phyloP scores from a whole-genome alignment of 768 basidiomycete genomes.

The Rhodocollybia butyracea region DNA sequence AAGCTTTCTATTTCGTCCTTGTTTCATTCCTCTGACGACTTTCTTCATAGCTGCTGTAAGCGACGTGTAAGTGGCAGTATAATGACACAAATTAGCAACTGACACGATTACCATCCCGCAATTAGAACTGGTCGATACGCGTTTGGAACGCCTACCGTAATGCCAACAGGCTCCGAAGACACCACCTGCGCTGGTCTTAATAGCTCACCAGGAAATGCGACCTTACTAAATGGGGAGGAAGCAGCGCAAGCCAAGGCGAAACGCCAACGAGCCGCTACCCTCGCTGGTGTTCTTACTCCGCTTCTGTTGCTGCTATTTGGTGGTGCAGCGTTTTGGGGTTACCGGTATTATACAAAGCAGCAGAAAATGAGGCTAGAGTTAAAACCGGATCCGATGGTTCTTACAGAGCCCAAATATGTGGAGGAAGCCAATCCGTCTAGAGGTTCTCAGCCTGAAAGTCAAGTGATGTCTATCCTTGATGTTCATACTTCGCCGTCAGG shows the following conservation, averaged over 20 bases:
- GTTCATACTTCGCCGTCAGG: background rate
- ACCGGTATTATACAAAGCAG: slow-evolving; percentile 10
- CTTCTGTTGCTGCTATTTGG: slow-evolving; percentile 26
- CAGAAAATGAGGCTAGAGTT: background rate
- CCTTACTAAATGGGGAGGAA: slow-evolving; percentile 12
- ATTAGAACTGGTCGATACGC: slow-evolving; percentile 37
- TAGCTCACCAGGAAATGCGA: slow-evolving; percentile 24
- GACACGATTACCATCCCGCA: background rate
- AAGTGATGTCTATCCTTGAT: background rate
- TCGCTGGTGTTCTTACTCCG: slow-evolving; percentile 29
- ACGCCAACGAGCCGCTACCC: slow-evolving; percentile 19
- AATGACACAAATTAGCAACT: background rate
- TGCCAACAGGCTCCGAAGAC: slow-evolving; percentile 24
- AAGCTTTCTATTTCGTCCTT: background rate
- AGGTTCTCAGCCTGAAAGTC: background rate
- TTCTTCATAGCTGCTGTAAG: slow-evolving; percentile 29
- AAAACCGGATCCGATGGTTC: slow-evolving; percentile 10
- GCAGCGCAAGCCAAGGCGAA: slow-evolving; percentile 12
- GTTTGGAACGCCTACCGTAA: slow-evolving; percentile 22
- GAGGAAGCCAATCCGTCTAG: slow-evolving; percentile 7
- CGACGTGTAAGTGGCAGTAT: slow-evolving; percentile 35
- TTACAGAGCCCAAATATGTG: slow-evolving; percentile 9
- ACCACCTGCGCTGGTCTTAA: slow-evolving; percentile 27
- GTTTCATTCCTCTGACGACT: background rate
- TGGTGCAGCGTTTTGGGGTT: slow-evolving; percentile 15